A percentile compares a stretch with the other conserved stretches of the same genome.
Conservation (phyloP, 345 rosid species). For the Bruguiera sexangula region DNA sequence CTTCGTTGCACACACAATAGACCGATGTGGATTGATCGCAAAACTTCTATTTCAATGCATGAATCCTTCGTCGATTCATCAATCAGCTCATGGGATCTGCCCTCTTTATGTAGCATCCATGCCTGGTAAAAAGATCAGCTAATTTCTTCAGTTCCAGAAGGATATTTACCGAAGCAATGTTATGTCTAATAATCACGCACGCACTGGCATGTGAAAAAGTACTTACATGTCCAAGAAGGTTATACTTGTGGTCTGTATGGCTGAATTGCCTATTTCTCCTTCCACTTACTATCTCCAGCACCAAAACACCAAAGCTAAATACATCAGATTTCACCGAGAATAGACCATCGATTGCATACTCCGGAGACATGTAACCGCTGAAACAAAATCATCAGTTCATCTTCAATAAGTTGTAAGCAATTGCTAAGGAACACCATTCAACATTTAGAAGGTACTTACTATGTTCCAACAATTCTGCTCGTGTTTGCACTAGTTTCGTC, state of each 20-base stretch:
- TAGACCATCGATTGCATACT: slow-evolving; percentile 12
- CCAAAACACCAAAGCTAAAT: slow-evolving; percentile 14
- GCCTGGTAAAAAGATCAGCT: slow-evolving; percentile 3
- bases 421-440: background rate
- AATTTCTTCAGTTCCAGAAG: background rate
- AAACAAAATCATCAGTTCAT: background rate
- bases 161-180: too few relatives aligned
- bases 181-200: too few relatives aligned
- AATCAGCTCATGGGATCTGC: background rate
- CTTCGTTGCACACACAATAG: slow-evolving; percentile 18
- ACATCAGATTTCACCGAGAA: slow-evolving; percentile 10
- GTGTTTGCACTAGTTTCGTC: slow-evolving; percentile 9
- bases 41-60: slow-evolving; percentile 1
- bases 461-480: slow-evolving; percentile 13
- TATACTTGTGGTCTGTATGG: slow-evolving; percentile 1
- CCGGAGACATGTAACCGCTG: slow-evolving; percentile 19
- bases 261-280: slow-evolving; percentile 5
- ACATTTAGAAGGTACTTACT: slow-evolving; percentile 4
- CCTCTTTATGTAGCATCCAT: slow-evolving; percentile 10
- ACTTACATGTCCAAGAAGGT: slow-evolving; percentile 17
- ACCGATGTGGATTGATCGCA: slow-evolving; percentile 9
- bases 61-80: background rate
- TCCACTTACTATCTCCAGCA: background rate
- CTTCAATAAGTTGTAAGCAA: background rate
- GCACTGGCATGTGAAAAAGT: background rate